Conservation (phyloP, 495 filamentous ascomycete species). For the Penicillium egyptiacum region DNA sequence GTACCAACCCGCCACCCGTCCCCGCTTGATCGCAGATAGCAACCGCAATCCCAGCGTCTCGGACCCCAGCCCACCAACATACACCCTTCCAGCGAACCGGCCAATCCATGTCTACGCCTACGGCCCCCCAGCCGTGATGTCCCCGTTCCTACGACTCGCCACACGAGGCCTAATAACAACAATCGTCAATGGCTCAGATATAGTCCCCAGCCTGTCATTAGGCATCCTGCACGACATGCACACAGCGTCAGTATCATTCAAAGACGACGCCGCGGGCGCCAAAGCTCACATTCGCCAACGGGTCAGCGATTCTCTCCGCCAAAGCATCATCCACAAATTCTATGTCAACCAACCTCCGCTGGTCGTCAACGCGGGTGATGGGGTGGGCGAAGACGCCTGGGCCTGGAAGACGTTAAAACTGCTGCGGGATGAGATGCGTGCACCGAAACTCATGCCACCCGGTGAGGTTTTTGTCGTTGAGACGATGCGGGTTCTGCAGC, state of each 20-base stretch:
- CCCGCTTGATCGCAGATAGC: constrained; percentile 35
- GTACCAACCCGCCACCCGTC: constrained; percentile 34
- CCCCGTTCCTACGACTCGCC: constrained; percentile 65
- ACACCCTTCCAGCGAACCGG: constrained; percentile 62
- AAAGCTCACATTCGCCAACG: constrained; percentile 64
- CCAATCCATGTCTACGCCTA: constrained; percentile 80
- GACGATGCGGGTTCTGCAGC: constrained; percentile 57
- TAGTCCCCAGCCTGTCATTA: constrained; percentile 72
- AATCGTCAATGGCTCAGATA: constrained; percentile 68
- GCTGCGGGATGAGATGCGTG: constrained; percentile 66
- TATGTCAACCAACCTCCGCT: constrained; percentile 48
- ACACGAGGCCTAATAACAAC: constrained; percentile 77
- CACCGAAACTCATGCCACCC: constrained; percentile 69
- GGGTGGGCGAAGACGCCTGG: constrained; percentile 66
- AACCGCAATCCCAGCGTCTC: constrained; percentile 18
- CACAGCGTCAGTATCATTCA: constrained; percentile 68
- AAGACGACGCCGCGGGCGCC: constrained; percentile 63
- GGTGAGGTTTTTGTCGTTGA: constrained; percentile 76
- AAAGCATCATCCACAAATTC: constrained; percentile 48
- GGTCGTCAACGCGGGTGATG: constrained; percentile 45
- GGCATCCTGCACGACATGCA: constrained; percentile 77
- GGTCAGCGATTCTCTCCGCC: constrained; percentile 61
- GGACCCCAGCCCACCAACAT: constrained; percentile 17
- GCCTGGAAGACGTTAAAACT: constrained; percentile 66
- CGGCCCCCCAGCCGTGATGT: constrained; percentile 73